Evolutionary conservation across 352 stramenopile species (phyloP).

Genomic region (Thraustotheca clavata): DNA sequence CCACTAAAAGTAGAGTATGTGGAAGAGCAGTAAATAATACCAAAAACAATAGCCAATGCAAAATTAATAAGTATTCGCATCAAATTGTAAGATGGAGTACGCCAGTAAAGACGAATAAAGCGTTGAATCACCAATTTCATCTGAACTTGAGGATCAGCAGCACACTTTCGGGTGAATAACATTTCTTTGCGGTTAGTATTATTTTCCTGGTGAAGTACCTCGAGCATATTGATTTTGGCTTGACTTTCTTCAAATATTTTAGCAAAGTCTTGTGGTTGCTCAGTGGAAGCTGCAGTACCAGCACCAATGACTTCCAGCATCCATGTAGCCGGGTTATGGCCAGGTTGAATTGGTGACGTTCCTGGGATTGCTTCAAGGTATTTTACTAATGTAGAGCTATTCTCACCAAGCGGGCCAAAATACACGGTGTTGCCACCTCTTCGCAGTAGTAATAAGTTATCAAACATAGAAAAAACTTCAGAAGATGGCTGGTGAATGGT

Average conservation of each 20-base stretch:
- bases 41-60: slow-evolving; percentile 76
- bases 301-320: slow-evolving; percentile 67
- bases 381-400: slow-evolving; percentile 35
- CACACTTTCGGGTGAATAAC: slow-evolving; percentile 36
- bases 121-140: slow-evolving; percentile 20
- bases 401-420: slow-evolving; percentile 38
- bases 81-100: slow-evolving; percentile 81
- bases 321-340: slow-evolving; percentile 77
- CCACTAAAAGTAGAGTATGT: slow-evolving; percentile 45
- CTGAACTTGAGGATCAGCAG: slow-evolving; percentile 10
- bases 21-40: slow-evolving; percentile 45
- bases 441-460: slow-evolving; percentile 81
- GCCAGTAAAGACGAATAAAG: slow-evolving; percentile 49
- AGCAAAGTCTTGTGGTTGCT: slow-evolving; percentile 30
- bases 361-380: slow-evolving; percentile 33
- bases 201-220: slow-evolving; percentile 42
- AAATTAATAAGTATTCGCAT: slow-evolving; percentile 61
- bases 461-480: slow-evolving; percentile 86
- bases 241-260: slow-evolving; percentile 32
- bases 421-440: slow-evolving; percentile 49
- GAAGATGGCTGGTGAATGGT: slow-evolving; percentile 90
- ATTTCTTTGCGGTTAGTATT: not conserved
- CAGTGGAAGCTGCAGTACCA: slow-evolving; percentile 26
- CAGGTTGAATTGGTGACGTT: slow-evolving; percentile 26
- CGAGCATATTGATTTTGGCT: slow-evolving; percentile 28